Evolutionary conservation across 2,329 filamentous ascomycete genomes (phyloP).

Genomic region (Aspergillus glaucus): DNA sequence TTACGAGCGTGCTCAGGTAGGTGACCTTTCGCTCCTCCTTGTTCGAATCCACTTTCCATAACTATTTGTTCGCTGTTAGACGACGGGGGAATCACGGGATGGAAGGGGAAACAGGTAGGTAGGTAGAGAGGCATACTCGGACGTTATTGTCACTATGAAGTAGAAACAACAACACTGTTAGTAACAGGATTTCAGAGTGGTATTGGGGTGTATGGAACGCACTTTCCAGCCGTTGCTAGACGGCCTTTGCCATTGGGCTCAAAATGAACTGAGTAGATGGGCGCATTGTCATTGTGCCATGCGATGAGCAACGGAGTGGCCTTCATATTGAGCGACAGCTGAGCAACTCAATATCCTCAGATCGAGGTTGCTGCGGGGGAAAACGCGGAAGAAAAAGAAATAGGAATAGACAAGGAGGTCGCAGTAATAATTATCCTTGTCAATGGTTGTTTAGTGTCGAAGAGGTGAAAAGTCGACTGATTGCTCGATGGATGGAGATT

Average conservation of each 20-base stretch:
- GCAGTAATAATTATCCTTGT: neutral
- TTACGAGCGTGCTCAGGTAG: conserved; percentile 83
- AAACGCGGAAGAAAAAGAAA: neutral
- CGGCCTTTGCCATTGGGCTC: conserved; percentile 87
- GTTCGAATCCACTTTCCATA: conserved; percentile 84
- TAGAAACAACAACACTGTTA: conserved; percentile 11
- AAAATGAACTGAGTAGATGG: conserved; percentile 96
- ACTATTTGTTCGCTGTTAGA: conserved; percentile 45
- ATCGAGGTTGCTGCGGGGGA: conserved; percentile 3
- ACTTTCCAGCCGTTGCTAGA: conserved; percentile 83
- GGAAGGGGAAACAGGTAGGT: neutral
- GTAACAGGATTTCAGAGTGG: neutral
- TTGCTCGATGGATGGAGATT: neutral
- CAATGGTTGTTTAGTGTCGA: neutral
- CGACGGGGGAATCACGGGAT: conserved; percentile 2
- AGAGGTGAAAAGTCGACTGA: neutral
- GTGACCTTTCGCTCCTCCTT: conserved; percentile 84
- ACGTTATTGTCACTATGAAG: conserved; percentile 73
- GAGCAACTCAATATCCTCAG: conserved; percentile 22
- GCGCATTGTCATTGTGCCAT: conserved; percentile 96
- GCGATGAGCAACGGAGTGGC: conserved; percentile 92
- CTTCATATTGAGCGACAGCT: conserved; percentile 62
- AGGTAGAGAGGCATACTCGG: conserved; percentile 54
- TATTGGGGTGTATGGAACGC: conserved; percentile 15
- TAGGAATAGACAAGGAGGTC: neutral